Conservation (phyloP, 2,329 filamentous ascomycete species). For the Scytalidium lignicola region DNA sequence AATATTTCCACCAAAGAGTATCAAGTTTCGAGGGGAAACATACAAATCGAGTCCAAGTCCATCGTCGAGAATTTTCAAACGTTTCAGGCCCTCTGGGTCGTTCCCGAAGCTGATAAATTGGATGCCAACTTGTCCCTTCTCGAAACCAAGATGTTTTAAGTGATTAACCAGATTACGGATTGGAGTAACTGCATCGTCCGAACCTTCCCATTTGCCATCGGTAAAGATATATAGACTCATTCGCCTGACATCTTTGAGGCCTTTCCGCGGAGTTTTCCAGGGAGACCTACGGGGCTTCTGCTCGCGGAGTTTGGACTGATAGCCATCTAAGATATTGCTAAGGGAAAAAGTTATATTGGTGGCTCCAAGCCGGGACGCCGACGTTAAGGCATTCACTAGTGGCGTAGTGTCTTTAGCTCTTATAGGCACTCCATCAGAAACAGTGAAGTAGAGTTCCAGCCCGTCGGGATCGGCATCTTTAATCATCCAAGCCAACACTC, state of each 20-base stretch:
- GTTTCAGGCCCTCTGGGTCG: background rate
- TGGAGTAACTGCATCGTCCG: background rate
- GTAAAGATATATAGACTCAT: constrained; percentile 14
- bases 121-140: constrained; percentile 10
- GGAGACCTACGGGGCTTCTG: no score
- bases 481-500: constrained; percentile 11
- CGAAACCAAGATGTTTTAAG: background rate
- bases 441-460: constrained; percentile 10
- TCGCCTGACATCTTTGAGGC: background rate
- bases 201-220: constrained; percentile 10
- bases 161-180: constrained; percentile 7
- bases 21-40: no score
- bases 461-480: constrained; percentile 9
- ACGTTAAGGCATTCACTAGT: no score
- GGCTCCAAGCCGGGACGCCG: no score
- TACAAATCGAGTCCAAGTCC: constrained; percentile 6
- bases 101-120: constrained; percentile 18
- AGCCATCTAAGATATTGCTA: no score
- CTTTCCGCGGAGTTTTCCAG: no score
- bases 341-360: no score
- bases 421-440: background rate
- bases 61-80: constrained; percentile 6
- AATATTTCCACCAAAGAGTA: no score
- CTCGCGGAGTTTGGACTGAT: no score
- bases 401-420: no score